Evolutionary conservation across 257 asterid genomes (phyloP), one percentile per base, ranked within the genome.

Genomic region (Datura wrightii): DNA sequence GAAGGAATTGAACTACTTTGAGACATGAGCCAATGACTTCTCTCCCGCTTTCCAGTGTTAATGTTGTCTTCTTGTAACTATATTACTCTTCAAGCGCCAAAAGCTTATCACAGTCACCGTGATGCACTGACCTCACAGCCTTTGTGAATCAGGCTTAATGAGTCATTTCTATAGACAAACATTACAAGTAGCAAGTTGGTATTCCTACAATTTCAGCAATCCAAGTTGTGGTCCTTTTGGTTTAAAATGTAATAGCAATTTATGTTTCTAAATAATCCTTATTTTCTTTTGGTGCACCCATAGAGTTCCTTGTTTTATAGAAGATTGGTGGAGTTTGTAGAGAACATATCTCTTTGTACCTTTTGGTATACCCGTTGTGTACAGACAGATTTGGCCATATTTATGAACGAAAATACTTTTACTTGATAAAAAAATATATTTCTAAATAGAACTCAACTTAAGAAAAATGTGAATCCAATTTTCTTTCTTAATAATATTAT

Each of bases 181-280:
- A 46, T 18, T 71, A 42, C 55, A 71, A 70, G 79, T 42, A 34
- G 79, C 55, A 5, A 8, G 54, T 42, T 42, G 79, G 55, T 71
- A 70, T n/a, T 5, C 55, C 79, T 65, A 36, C 53, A n/a, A n/a
- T 71, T 70, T 42, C 10, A 71, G 79, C 37, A 42, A 71, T 71
- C 79, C 79, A 71, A 42, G 55, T 18, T 42, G 37, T n/a, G 4
- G 18, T 42, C 55, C 55, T 42, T 44, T 42, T 44, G 55, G 15
- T 71, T 70, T 42, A 71, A 42, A 71, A 71, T 70, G 79, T 42
- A 42, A 42, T 71, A 42, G 2, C 79, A 71, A 71, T 42, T 44
- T 11, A n/a, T 71, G 37, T 41, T 71, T 42, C 55, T 18, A 69
- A 69, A 41, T 48, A 16, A 24, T 24, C 31, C 31, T 24, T 24